Conservation (phyloP, 306 rosid genomes). For the Rosa persica region DNA sequence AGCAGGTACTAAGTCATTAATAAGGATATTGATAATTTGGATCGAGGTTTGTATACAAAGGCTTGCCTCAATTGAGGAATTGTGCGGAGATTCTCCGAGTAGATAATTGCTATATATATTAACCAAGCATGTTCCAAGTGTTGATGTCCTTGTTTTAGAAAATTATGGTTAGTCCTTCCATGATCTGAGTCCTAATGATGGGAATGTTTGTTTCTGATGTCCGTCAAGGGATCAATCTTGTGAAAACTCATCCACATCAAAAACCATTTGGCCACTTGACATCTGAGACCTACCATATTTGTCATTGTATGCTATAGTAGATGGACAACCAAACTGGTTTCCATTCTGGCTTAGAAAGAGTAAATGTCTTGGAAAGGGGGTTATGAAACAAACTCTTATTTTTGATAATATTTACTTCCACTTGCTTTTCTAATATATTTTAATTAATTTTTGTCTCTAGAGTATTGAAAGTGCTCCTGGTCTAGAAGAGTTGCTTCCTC, state of each 20-base stretch:
- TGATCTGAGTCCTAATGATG: not conserved
- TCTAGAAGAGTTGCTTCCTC: slow-evolving; percentile 92
- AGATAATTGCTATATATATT: not conserved
- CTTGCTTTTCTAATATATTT: slow-evolving; percentile 14
- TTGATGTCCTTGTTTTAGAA: not conserved
- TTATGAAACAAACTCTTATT: not conserved
- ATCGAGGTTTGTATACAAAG: not conserved
- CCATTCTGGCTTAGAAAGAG: not conserved
- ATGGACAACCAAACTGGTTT: not conserved
- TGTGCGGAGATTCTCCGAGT: not conserved
- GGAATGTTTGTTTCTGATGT: not conserved
- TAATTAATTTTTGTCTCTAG: slow-evolving; percentile 37
- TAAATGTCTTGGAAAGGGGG: not conserved
- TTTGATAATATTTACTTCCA: not conserved
- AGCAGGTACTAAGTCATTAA: slow-evolving; percentile 68
- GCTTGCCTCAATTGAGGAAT: not conserved
- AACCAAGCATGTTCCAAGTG: not conserved
- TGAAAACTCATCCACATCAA: not conserved
- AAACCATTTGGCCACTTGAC: not conserved
- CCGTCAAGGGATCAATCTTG: not conserved
- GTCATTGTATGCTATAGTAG: not conserved
- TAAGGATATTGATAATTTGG: not conserved
- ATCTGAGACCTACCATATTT: not conserved
- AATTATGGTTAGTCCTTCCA: not conserved
- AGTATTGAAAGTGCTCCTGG: slow-evolving; percentile 97